phyloP scores from a whole-genome alignment of 2,329 filamentous ascomycete genomes.

The Geosmithia putterillii region DNA sequence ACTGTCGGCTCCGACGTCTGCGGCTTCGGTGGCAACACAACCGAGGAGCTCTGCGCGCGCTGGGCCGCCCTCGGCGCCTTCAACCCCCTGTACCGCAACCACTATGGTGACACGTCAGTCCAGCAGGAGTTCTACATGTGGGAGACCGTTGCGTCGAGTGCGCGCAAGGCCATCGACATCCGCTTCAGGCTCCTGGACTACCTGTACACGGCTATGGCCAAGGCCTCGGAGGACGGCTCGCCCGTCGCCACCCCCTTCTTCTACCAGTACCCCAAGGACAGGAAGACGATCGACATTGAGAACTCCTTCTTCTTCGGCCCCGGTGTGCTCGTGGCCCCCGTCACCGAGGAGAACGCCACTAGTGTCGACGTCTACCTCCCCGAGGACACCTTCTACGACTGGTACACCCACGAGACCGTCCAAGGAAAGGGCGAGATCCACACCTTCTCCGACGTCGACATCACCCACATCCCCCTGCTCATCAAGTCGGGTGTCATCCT shows the following conservation, averaged over 20 bases:
- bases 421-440: constrained; percentile 25
- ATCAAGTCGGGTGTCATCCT: constrained; percentile 53
- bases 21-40: constrained; percentile 56
- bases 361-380: constrained; percentile 36
- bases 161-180: constrained; percentile 55
- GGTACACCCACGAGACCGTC: constrained; percentile 32
- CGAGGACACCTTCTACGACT: constrained; percentile 37
- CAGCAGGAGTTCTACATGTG: constrained; percentile 60
- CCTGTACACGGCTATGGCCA: constrained; percentile 59
- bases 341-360: constrained; percentile 29
- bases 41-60: constrained; percentile 51
- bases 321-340: constrained; percentile 34
- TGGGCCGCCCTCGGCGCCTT: constrained; percentile 63
- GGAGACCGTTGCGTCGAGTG: constrained; percentile 48
- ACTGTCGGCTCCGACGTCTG: constrained; percentile 67
- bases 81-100: constrained; percentile 60
- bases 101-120: constrained; percentile 34
- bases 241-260: constrained; percentile 60
- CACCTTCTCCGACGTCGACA: constrained; percentile 19
- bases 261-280: constrained; percentile 51
- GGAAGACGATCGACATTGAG: constrained; percentile 30
- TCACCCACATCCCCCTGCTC: constrained; percentile 49
- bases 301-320: constrained; percentile 38
- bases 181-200: constrained; percentile 73
- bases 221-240: constrained; percentile 45